Evolutionary conservation across 331 rosid genomes (phyloP).

Genomic region (Rosa hybrid): DNA sequence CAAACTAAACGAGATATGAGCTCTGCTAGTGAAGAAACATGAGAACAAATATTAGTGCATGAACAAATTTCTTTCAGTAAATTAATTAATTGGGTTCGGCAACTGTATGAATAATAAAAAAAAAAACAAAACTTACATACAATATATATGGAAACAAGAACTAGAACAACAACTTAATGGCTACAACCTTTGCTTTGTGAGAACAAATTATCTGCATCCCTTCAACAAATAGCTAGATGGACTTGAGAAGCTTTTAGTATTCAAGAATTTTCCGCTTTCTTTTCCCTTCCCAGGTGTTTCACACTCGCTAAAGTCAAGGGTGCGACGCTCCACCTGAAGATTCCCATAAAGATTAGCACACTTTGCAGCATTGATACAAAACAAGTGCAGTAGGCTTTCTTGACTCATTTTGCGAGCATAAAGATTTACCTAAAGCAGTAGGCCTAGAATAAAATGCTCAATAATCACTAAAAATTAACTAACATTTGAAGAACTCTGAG

Average conservation of each 20-base stretch:
- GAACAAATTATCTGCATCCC: constrained; percentile 57
- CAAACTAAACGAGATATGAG: background rate
- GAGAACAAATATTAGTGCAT: background rate
- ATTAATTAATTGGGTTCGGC: background rate
- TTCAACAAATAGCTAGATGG: constrained; percentile 79
- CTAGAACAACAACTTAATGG: background rate
- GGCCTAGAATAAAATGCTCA: too few relatives aligned
- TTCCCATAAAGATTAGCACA: background rate
- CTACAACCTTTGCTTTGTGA: constrained; percentile 4
- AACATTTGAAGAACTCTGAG: background rate
- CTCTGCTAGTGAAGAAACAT: background rate
- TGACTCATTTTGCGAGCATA: background rate
- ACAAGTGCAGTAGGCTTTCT: background rate
- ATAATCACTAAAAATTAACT: too few relatives aligned
- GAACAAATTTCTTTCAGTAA: constrained; percentile 9
- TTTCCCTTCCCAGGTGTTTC: constrained; percentile 67
- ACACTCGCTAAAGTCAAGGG: constrained; percentile 93
- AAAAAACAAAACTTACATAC: background rate
- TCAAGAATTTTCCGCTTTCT: constrained; percentile 52
- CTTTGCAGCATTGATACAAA: background rate
- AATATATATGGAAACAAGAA: constrained; percentile 5
- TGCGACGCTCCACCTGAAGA: constrained; percentile 73
- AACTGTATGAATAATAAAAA: background rate
- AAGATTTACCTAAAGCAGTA: background rate
- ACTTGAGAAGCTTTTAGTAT: constrained; percentile 52